Evolutionary conservation across 108 stramenopile species (phyloP), one percentile per base, ranked within the genome.

Genomic region (Stephanodiscus triporus): DNA sequence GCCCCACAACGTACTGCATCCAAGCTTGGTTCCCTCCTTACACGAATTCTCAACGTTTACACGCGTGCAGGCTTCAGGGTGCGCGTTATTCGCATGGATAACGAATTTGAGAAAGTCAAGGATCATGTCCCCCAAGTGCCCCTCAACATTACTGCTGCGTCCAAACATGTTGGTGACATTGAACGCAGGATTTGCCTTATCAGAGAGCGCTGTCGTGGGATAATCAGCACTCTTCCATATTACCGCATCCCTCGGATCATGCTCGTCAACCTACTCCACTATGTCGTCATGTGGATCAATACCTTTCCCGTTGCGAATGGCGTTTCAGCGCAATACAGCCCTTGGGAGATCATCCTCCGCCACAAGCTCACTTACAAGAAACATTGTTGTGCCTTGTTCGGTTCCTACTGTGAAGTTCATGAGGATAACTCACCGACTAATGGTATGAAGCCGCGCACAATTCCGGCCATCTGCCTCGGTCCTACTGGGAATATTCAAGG

Each of bases 401-500:
- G n/a, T n/a, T n/a, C n/a, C n/a, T n/a, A n/a, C n/a, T n/a, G 50
- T 43, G 40, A 61, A 4, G 59, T 50, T 0, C 45, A 60, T 16
- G 75, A 76, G 14, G 75, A 76, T 6, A 22, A 56, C 16, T 30
- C 16, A 7, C 37, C 19, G 11, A 40, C 59, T 0, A 73, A 73
- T 32, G 16, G 16, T 2, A 64, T 32, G 32, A 16, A 24, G n/a
- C 16, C n/a, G 16, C 48, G 63, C 0, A 65, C 63, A 1, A 30
- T 45, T 2, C 23, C 38, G 19, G 70, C 70, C 68, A 72, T 9
- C 76, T 79, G 0, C n/a, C n/a, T n/a, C n/a, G n/a, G n/a, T n/a
- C n/a, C n/a, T n/a, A n/a, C n/a, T n/a, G n/a, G n/a, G n/a, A 88
- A 86, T 45, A 0, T 29, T 0, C 85, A 86, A 73, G 85, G 88